A percentile compares a stretch with the other conserved stretches of the same genome.
These are phyloP conservation scores for Entomortierella lignicola DNA, from an alignment of 192 early-diverging fungal genomes.

Conservation along the genomic window DNA sequence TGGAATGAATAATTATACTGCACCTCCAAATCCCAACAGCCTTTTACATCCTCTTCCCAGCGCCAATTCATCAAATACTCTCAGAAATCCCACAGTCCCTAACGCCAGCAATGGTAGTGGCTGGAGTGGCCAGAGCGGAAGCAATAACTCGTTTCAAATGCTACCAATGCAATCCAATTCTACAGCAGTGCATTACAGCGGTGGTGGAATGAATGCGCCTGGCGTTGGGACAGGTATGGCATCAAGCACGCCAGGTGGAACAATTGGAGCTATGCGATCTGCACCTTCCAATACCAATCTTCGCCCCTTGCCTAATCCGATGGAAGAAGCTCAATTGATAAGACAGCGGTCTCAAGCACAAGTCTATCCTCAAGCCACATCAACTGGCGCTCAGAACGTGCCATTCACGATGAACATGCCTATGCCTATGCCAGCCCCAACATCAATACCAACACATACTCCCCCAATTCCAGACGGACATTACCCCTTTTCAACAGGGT, in stretches of 20 bases:
- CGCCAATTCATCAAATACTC: neutral
- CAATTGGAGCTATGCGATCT: neutral
- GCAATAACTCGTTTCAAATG: neutral
- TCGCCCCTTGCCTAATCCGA: slow-evolving; percentile 34
- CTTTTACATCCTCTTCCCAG: neutral
- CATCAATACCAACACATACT: slow-evolving; percentile 18
- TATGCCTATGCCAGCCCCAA: slow-evolving; percentile 2
- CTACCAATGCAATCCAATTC: neutral
- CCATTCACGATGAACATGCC: slow-evolving; percentile 25
- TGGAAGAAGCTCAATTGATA: slow-evolving; percentile 38
- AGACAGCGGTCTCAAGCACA: slow-evolving; percentile 51
- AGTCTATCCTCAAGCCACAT: slow-evolving; percentile 9
- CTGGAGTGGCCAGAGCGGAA: neutral
- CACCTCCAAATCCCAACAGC: too few species aligned
- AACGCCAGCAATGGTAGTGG: neutral
- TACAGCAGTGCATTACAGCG: too few species aligned
- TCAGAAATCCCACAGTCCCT: neutral
- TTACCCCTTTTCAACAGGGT: slow-evolving; percentile 27
- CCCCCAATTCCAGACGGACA: neutral
- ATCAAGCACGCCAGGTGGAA: neutral
- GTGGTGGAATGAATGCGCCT: too few species aligned
- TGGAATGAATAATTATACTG: too few species aligned
- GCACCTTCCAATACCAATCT: too few species aligned
- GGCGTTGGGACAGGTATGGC: neutral
- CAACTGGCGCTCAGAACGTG: slow-evolving; percentile 16